Evolutionary conservation across 345 rosid genomes (phyloP).

Genomic region (Moricandia moricandioides): DNA sequence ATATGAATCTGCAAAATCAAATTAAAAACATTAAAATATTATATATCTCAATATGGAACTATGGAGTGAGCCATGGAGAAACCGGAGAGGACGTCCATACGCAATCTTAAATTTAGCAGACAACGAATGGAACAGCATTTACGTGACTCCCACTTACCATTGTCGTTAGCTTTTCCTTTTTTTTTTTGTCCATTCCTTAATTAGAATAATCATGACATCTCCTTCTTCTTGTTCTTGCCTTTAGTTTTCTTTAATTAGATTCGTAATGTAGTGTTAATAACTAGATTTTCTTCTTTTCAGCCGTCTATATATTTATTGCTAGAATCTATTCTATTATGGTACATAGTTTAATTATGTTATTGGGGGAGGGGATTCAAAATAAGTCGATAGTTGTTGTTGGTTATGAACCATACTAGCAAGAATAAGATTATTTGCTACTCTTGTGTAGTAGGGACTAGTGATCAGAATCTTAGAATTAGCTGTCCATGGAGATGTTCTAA

Average conservation of each 20-base stretch:
- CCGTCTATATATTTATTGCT: not conserved
- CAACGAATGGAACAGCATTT: slow-evolving; percentile 1
- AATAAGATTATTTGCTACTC: not conserved
- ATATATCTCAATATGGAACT: not conserved
- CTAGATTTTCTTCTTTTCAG: not conserved
- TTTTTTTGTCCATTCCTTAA: not conserved
- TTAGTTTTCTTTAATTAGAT: not conserved
- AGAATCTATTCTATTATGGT: not conserved
- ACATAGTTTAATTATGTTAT: not conserved
- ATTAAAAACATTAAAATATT: not conserved
- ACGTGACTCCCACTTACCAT: not conserved
- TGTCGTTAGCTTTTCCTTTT: not conserved
- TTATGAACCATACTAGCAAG: not conserved
- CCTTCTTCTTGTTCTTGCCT: not conserved
- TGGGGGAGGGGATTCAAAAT: not conserved
- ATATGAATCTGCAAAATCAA: not conserved
- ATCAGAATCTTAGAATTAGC: not conserved
- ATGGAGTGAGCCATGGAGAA: not conserved
- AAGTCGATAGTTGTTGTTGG: not conserved
- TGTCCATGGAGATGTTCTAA: not conserved
- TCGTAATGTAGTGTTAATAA: not conserved
- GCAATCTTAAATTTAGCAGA: not conserved
- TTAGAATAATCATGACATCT: not conserved
- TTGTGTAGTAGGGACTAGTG: not conserved
- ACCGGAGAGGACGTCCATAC: not conserved